Evolutionary conservation across 2,329 filamentous ascomycete species (phyloP).

Genomic region (Cadophora gregata): DNA sequence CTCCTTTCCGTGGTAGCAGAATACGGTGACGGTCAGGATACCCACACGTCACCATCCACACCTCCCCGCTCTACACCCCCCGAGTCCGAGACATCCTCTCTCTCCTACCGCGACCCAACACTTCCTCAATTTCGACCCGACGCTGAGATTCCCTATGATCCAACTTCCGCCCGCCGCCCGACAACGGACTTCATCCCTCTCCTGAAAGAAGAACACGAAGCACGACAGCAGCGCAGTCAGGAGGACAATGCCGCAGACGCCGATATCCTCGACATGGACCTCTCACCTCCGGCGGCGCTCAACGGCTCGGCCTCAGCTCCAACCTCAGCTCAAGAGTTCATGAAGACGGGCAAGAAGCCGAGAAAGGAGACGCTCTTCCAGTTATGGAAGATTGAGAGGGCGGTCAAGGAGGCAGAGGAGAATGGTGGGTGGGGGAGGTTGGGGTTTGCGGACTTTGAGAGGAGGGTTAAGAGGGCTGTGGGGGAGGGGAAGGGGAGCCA

Average conservation of each 20-base stretch:
- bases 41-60: conserved; percentile 15
- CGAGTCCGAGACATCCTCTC: conserved; percentile 19
- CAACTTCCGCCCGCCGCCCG: conserved; percentile 31
- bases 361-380: conserved; percentile 30
- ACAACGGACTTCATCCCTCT: conserved; percentile 23
- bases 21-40: conserved; percentile 23
- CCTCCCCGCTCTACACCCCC: conserved; percentile 27
- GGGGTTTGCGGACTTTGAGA: conserved; percentile 79
- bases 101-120: conserved; percentile 58
- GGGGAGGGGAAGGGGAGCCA: conserved; percentile 63
- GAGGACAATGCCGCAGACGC: not conserved
- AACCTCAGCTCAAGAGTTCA: not conserved
- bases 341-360: conserved; percentile 14
- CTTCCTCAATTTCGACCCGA: conserved; percentile 74
- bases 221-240: conserved; percentile 21
- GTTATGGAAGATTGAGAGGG: conserved; percentile 37
- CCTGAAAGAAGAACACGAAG: conserved; percentile 35
- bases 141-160: conserved; percentile 19
- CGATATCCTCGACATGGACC: not conserved
- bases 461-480: conserved; percentile 64
- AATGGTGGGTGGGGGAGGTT: conserved; percentile 83
- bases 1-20: conserved; percentile 25
- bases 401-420: conserved; percentile 62
- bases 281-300: not conserved
- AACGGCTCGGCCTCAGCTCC: too few species aligned